A percentile compares a stretch with the other conserved stretches of the same genome.
Conservation (phyloP, 148 eudicot species). For the Mesembryanthemum crystallinum region DNA sequence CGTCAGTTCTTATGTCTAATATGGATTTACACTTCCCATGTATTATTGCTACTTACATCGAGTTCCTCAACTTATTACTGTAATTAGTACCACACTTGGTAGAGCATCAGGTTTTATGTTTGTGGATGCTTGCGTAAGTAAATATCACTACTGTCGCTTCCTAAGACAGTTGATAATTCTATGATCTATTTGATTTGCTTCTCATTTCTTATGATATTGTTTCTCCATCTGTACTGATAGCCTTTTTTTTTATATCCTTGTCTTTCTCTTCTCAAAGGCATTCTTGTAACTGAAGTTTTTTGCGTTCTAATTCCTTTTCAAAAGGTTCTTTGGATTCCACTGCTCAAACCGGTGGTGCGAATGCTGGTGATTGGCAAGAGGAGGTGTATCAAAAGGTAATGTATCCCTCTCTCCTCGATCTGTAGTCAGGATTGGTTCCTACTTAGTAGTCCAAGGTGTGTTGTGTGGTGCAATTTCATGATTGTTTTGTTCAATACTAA, state of each 20-base stretch:
- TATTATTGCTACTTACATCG: not conserved
- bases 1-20: not conserved
- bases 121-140: not conserved
- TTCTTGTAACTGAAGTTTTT: not conserved
- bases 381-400: slow-evolving; percentile 89
- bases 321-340: slow-evolving; percentile 83
- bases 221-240: not conserved
- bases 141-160: not conserved
- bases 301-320: slow-evolving; percentile 18
- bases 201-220: not conserved
- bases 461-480: not conserved
- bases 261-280: not conserved
- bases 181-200: slow-evolving; percentile 6
- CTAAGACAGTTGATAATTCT: no score
- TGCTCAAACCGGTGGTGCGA: slow-evolving; percentile 62
- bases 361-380: slow-evolving; percentile 83
- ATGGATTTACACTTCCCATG: not conserved
- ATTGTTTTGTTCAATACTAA: not conserved
- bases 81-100: not conserved
- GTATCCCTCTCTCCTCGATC: not conserved
- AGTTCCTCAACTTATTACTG: not conserved
- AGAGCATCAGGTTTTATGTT: not conserved
- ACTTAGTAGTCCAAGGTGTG: not conserved
- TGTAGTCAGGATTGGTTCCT: not conserved
- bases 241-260: not conserved